Conservation (phyloP, 2,329 filamentous ascomycete genomes). For the Ustulina deusta region DNA sequence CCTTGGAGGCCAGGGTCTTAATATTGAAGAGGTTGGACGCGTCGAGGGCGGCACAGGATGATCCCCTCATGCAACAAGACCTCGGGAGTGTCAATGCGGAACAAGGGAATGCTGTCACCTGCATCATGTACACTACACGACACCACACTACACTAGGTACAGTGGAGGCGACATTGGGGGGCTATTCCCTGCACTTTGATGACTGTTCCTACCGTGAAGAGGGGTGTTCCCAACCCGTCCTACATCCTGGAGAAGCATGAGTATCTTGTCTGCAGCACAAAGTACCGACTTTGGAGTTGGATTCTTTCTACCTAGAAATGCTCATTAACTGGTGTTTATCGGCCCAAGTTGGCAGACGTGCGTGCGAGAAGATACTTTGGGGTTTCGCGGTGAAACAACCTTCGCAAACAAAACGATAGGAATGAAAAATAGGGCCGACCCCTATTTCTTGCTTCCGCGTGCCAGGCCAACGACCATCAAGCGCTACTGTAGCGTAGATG, state of each 20-base stretch:
- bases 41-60: constrained; percentile 7
- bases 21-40: constrained; percentile 32
- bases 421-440: constrained; percentile 27
- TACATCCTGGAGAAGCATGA: too few relatives aligned
- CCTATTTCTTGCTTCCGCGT: constrained; percentile 31
- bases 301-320: too few relatives aligned
- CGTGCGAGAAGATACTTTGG: background rate
- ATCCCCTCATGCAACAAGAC: constrained; percentile 12
- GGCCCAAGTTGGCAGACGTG: background rate
- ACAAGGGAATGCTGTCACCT: constrained; percentile 34
- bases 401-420: background rate
- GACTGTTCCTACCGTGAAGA: constrained; percentile 29
- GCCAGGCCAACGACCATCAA: constrained; percentile 9
- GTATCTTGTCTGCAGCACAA: background rate
- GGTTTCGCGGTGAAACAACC: constrained; percentile 27
- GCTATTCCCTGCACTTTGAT: constrained; percentile 22
- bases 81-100: constrained; percentile 37
- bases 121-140: constrained; percentile 29
- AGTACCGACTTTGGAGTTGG: too few relatives aligned
- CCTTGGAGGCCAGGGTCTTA: constrained; percentile 12
- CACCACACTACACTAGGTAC: too few relatives aligned
- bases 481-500: constrained; percentile 16
- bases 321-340: background rate
- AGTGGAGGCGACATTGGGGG: constrained; percentile 20
- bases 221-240: background rate